Conservation (phyloP, 768 basidiomycete genomes). For the Agaricus blazei region DNA sequence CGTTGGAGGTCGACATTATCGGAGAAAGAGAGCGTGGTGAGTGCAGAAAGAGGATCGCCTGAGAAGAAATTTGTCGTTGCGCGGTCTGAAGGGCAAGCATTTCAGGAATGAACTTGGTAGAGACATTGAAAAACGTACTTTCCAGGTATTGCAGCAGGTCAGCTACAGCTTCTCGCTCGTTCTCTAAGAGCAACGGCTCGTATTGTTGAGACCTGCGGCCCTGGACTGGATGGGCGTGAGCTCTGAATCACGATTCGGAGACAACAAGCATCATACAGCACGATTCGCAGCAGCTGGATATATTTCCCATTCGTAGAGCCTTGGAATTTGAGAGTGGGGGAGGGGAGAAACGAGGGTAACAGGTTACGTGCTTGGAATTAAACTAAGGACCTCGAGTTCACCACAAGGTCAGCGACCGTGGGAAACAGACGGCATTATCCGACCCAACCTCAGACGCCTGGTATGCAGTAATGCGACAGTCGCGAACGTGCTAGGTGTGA, state of each 20-base stretch:
- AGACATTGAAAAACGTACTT: slow-evolving; percentile 51
- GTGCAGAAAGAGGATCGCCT: slow-evolving; percentile 85
- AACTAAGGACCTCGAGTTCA: slow-evolving; percentile 5
- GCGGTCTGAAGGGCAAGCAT: slow-evolving; percentile 59
- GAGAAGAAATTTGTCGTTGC: slow-evolving; percentile 98
- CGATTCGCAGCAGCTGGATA: slow-evolving; percentile 77
- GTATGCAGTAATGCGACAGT: too few species aligned
- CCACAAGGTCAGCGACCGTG: slow-evolving; percentile 10
- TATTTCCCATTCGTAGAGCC: slow-evolving; percentile 55
- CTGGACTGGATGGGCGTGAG: slow-evolving; percentile 46
- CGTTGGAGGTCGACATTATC: slow-evolving; percentile 99
- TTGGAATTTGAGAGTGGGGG: slow-evolving; percentile 3
- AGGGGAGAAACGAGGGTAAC: slow-evolving; percentile 3
- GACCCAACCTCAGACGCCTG: not conserved
- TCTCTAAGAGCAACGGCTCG: slow-evolving; percentile 82
- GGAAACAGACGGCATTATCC: slow-evolving; percentile 11
- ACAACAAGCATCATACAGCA: slow-evolving; percentile 53
- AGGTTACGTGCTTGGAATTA: slow-evolving; percentile 15
- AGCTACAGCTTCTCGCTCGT: slow-evolving; percentile 96
- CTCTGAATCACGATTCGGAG: slow-evolving; percentile 8
- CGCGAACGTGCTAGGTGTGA: slow-evolving; percentile 6
- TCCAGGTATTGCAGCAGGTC: slow-evolving; percentile 97
- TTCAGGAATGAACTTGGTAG: not conserved
- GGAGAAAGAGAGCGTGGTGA: slow-evolving; percentile 96
- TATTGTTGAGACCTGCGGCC: slow-evolving; percentile 83